A percentile compares a stretch with the other conserved stretches of the same genome.
phyloP scores from a whole-genome alignment of 495 filamentous ascomycete species.

The Aspergillus steynii region DNA sequence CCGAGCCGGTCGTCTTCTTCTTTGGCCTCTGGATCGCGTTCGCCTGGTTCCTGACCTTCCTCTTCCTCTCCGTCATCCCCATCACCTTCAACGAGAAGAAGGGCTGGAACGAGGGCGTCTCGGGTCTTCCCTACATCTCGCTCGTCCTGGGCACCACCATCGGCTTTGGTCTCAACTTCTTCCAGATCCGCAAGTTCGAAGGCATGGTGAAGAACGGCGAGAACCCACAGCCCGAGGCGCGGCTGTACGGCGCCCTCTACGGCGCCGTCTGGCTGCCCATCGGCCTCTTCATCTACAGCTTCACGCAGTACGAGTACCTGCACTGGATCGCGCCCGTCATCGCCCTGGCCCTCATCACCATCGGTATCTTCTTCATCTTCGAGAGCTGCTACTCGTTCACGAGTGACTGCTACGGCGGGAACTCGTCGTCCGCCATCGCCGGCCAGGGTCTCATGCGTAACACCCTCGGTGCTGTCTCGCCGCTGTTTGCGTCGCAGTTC shows the following conservation, averaged over 20 bases:
- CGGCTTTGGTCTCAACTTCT: slow-evolving; percentile 59
- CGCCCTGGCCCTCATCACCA: slow-evolving; percentile 42
- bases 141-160: slow-evolving; percentile 65
- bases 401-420: slow-evolving; percentile 45
- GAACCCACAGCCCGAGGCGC: slow-evolving; percentile 50
- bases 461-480: slow-evolving; percentile 49
- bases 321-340: slow-evolving; percentile 66
- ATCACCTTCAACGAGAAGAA: slow-evolving; percentile 72
- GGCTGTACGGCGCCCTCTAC: slow-evolving; percentile 64
- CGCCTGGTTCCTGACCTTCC: slow-evolving; percentile 72
- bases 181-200: slow-evolving; percentile 60
- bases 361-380: slow-evolving; percentile 53
- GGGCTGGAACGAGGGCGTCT: slow-evolving; percentile 62
- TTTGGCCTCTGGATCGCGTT: slow-evolving; percentile 74
- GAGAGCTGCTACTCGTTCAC: slow-evolving; percentile 48
- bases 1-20: slow-evolving; percentile 72
- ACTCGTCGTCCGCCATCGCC: slow-evolving; percentile 46
- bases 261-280: slow-evolving; percentile 69
- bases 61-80: slow-evolving; percentile 73
- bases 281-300: slow-evolving; percentile 78
- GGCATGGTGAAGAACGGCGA: slow-evolving; percentile 55
- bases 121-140: slow-evolving; percentile 75
- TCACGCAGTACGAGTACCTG: slow-evolving; percentile 65
- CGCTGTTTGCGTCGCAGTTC: slow-evolving; percentile 49
- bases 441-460: slow-evolving; percentile 52